A percentile compares a stretch with the other conserved stretches of the same genome.
Conservation (phyloP, 202 grass and related monocot genomes). For the Cymbopogon flexuosus region DNA sequence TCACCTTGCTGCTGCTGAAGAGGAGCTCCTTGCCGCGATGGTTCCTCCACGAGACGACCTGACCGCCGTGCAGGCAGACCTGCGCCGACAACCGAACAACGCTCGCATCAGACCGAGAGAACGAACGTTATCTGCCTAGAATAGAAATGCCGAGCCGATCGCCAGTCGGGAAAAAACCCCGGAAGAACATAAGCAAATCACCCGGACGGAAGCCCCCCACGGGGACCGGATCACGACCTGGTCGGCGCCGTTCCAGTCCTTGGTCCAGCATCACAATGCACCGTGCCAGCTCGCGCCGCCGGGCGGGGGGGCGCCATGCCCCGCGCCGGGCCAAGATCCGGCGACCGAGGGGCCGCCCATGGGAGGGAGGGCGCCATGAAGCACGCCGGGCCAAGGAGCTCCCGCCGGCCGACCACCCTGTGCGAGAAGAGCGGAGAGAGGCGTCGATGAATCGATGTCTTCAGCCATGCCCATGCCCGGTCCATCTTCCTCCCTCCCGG, state of each 20-base stretch:
- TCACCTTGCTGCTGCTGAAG: conserved; percentile 80
- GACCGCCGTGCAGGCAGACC: conserved; percentile 74
- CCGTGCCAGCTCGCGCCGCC: too few species aligned
- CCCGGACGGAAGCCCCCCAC: conserved; percentile 55
- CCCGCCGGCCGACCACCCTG: too few species aligned
- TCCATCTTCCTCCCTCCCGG: too few species aligned
- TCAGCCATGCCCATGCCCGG: too few species aligned
- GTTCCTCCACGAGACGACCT: conserved; percentile 80
- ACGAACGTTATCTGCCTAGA: not conserved
- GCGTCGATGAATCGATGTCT: too few species aligned
- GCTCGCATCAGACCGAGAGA: not conserved
- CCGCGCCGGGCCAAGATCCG: too few species aligned
- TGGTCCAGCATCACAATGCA: not conserved
- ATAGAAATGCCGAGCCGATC: conserved; percentile 8
- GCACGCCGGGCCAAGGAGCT: too few species aligned
- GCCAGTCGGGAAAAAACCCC: not conserved
- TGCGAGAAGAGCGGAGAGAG: too few species aligned
- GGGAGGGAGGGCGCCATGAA: too few species aligned
- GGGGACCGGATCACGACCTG: conserved; percentile 59
- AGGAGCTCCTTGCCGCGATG: conserved; percentile 73
- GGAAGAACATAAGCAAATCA: conserved; percentile 20
- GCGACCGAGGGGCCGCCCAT: too few species aligned
- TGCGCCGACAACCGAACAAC: conserved; percentile 17
- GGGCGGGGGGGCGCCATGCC: too few species aligned
- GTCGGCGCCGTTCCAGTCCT: conserved; percentile 60